Base-by-base conservation (phyloP, 23 red algal genomes). In the Gracilaria caudata region DNA sequence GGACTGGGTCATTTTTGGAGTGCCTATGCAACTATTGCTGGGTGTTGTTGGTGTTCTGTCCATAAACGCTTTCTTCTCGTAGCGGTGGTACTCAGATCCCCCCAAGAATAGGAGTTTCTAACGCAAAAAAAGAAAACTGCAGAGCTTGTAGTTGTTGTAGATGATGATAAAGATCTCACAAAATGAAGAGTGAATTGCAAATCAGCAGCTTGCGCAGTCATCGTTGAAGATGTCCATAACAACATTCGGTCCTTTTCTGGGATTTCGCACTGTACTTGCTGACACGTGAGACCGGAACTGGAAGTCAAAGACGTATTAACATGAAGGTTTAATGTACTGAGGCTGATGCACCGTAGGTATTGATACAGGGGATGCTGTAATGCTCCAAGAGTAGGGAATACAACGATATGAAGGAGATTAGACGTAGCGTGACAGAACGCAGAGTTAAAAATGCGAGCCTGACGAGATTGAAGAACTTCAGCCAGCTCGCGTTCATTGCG, bases 1-100 rank as follows among this genome's bases (percentile, higher is more conserved):
- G 53, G 95, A 95, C 60, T 95, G 93, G 93, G 93, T 95, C 7
- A 65, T 91, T 11, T 95, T 95, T 90, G 93, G 93, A 57, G 49
- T 95, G 7, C 93, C 93, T 4, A 41, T 95, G 70, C 93, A 95
- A 84, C 26, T 95, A 3, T 26, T 95, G 25, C 54, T 95, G 4
- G 79, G 76, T 5, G 40, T 80, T 25, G 63, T 82, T 59, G 79
- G 84, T 7, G 93, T 95, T 17, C 33, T 92, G n/a, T 53, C 74
- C 30, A 86, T 93, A 25, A 78, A 93, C 61, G 51, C 61, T 53
- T 70, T 93, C 51, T 73, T 36, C 23, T 61, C 40, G 30, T 65
- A 64, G 61, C 9, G 10, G 7, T 68, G 44, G 58, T 29, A 44
- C 17, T 79, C 12, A 3, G 46, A 79, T 43, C 5, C 53, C 7